Evolutionary conservation across 345 rosid genomes (phyloP).

Genomic region (Citrus reticulata): DNA sequence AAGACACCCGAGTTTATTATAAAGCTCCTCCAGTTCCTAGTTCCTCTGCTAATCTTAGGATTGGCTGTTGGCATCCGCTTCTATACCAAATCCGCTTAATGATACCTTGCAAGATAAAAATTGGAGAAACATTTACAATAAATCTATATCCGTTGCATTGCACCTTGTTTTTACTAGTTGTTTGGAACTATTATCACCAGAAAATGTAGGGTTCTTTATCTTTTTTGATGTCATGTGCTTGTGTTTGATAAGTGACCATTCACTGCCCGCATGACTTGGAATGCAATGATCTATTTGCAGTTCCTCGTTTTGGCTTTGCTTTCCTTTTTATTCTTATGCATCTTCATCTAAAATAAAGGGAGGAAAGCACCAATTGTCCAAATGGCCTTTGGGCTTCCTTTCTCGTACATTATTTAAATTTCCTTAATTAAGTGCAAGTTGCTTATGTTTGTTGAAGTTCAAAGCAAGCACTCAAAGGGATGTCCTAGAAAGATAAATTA

Average conservation of each 20-base stretch:
- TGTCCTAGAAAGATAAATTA: background rate
- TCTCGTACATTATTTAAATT: too few relatives aligned
- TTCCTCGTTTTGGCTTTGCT: background rate
- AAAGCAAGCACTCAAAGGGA: background rate
- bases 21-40: constrained; percentile 84
- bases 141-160: background rate
- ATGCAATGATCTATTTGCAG: background rate
- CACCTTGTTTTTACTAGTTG: background rate
- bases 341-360: background rate
- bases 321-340: background rate
- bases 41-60: constrained; percentile 86
- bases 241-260: background rate
- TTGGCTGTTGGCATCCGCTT: constrained; percentile 80
- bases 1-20: constrained; percentile 65
- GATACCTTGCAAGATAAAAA: background rate
- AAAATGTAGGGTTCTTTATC: background rate
- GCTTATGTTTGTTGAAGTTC: background rate
- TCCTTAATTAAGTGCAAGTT: background rate
- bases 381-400: background rate
- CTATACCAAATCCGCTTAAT: constrained; percentile 61
- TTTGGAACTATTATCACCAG: background rate
- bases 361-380: background rate
- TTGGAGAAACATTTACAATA: constrained; percentile 6
- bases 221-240: constrained; percentile 8
- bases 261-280: background rate